Percentiles rank a stretch among this genome's conserved stretches.
Evolutionary conservation across 2,329 filamentous ascomycete species (phyloP).

Genomic region (Pseudogymnoascus sp.): DNA sequence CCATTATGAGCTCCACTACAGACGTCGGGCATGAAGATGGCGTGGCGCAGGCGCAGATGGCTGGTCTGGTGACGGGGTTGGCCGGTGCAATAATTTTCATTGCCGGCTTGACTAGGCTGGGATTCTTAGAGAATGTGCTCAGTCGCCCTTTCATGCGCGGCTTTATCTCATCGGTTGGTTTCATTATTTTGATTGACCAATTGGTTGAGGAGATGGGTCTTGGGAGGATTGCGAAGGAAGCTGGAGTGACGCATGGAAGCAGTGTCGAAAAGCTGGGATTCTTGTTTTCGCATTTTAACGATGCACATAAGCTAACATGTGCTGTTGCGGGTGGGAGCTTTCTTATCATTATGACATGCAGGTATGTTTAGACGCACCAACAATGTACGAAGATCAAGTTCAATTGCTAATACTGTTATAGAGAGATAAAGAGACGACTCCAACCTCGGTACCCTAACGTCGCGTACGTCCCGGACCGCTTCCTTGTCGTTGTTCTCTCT

Average conservation of each 20-base stretch:
- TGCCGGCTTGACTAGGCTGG: slow-evolving; percentile 74
- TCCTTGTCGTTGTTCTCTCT: slow-evolving; percentile 78
- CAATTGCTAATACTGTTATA: slow-evolving; percentile 29
- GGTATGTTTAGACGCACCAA: slow-evolving; percentile 40
- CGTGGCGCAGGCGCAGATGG: slow-evolving; percentile 66
- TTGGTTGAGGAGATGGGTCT: slow-evolving; percentile 85
- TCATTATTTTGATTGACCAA: slow-evolving; percentile 94
- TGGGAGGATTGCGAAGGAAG: slow-evolving; percentile 51
- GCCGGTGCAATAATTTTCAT: slow-evolving; percentile 82
- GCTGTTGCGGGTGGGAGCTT: slow-evolving; percentile 73
- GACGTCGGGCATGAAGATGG: slow-evolving; percentile 55
- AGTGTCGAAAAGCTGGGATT: slow-evolving; percentile 81
- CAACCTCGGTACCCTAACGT: slow-evolving; percentile 72
- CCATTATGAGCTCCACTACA: slow-evolving; percentile 66
- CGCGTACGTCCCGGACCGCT: slow-evolving; percentile 86
- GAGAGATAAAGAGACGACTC: slow-evolving; percentile 71
- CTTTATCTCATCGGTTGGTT: slow-evolving; percentile 94
- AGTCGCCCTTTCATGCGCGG: slow-evolving; percentile 86
- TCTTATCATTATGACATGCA: slow-evolving; percentile 78
- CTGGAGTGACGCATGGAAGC: slow-evolving; percentile 66
- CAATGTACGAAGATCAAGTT: background rate
- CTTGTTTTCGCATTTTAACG: slow-evolving; percentile 54
- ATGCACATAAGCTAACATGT: slow-evolving; percentile 66
- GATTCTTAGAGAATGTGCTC: slow-evolving; percentile 89
- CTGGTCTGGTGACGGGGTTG: slow-evolving; percentile 80